These are phyloP conservation scores for Termitomyces sp. DNA, from an alignment of 768 basidiomycete species.

Conservation along the genomic window DNA sequence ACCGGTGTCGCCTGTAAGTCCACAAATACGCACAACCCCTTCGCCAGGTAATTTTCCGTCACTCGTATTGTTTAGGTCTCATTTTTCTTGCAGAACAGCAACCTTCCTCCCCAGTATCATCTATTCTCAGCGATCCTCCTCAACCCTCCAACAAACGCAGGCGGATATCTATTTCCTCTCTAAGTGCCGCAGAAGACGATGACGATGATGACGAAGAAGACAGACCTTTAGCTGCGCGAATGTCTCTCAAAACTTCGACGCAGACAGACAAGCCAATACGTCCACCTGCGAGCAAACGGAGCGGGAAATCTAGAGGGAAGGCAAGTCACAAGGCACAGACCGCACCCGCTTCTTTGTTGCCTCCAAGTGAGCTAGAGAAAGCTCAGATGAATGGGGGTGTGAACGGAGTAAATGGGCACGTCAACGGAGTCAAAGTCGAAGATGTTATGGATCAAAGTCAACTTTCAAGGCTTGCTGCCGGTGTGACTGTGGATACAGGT, in stretches of 20 bases:
- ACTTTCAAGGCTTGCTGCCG: conserved; percentile 70
- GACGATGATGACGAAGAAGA: conserved; percentile 56
- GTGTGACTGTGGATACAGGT: conserved; percentile 50
- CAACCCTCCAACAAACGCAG: conserved; percentile 45
- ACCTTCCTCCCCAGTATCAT: conserved; percentile 42
- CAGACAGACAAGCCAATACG: conserved; percentile 24
- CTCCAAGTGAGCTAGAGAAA: conserved; percentile 33
- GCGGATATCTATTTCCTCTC: conserved; percentile 46
- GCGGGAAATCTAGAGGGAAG: conserved; percentile 45
- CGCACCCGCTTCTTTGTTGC: conserved; percentile 35
- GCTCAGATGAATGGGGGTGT: conserved; percentile 31
- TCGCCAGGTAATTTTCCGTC: conserved; percentile 42
- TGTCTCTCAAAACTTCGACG: conserved; percentile 23
- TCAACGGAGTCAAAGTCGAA: conserved; percentile 61
- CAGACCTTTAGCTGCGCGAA: conserved; percentile 47
- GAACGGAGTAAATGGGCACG: conserved; percentile 43
- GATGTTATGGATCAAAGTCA: conserved; percentile 79
- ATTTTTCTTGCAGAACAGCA: conserved; percentile 22
- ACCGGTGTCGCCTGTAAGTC: conserved; percentile 44
- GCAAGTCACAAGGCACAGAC: conserved; percentile 56
- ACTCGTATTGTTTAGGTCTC: conserved; percentile 3
- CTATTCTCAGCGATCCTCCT: conserved; percentile 43
- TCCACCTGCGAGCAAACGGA: conserved; percentile 21
- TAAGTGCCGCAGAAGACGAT: conserved; percentile 44
- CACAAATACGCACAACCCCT: conserved; percentile 36